Conservation (phyloP, 345 rosid genomes). For the Aurinia saxatilis region DNA sequence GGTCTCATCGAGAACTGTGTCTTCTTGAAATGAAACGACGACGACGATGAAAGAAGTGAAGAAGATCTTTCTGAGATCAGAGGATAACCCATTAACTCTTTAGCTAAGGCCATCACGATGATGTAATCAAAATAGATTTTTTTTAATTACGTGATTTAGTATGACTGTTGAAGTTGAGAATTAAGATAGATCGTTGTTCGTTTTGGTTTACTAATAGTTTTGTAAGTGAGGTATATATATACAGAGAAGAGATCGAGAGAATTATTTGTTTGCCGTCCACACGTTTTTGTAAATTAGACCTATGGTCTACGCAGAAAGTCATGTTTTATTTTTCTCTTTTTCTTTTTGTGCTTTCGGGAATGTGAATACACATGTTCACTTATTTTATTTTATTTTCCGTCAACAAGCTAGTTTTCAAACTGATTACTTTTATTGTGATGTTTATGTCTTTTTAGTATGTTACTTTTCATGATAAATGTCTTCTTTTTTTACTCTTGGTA, state of each 20-base stretch:
- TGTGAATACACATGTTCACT: conserved; percentile 12
- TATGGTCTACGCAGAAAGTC: neutral
- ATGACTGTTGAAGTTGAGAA: neutral
- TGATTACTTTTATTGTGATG: neutral
- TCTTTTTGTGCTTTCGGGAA: neutral
- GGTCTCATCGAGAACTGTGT: conserved; percentile 3
- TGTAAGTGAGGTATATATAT: neutral
- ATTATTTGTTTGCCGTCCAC: conserved; percentile 51
- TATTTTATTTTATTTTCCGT: neutral
- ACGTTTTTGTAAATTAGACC: conserved; percentile 51
- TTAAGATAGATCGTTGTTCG: neutral
- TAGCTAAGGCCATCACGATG: conserved; percentile 48
- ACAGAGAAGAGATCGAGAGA: neutral
- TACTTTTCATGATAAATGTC: neutral
- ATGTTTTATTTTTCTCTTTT: neutral
- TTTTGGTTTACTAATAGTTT: neutral
- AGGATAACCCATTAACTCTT: conserved; percentile 52
- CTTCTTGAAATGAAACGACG: conserved; percentile 10
- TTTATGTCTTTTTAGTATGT: neutral
- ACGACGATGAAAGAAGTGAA: conserved; percentile 18
- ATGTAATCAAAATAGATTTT: neutral
- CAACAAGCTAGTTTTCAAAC: neutral
- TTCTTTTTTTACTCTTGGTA: neutral
- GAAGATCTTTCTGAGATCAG: conserved; percentile 29
- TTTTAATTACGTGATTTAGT: neutral